These are phyloP conservation scores for Chaetomium strumarium DNA, from an alignment of 2,329 filamentous ascomycete genomes.

Conservation along the genomic window DNA sequence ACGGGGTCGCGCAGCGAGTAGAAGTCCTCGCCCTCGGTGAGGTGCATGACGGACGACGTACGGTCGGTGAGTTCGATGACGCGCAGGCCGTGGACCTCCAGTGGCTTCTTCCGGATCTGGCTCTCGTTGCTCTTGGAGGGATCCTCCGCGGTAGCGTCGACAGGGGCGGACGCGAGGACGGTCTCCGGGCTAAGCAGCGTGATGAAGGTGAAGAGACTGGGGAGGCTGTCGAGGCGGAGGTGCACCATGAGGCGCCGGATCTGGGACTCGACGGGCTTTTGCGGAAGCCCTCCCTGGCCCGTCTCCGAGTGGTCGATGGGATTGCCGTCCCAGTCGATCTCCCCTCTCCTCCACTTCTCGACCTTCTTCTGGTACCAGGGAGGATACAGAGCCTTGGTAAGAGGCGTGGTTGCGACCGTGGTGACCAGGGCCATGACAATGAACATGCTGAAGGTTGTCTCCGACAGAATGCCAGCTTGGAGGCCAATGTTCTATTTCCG, in stretches of 20 bases:
- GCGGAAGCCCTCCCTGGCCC: constrained; percentile 23
- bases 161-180: constrained; percentile 4
- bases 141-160: constrained; percentile 24
- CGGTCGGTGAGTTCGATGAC: constrained; percentile 83
- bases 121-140: constrained; percentile 14
- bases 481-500: constrained; percentile 64
- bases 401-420: constrained; percentile 75
- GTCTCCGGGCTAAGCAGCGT: constrained; percentile 57
- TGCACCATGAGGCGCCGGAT: constrained; percentile 69
- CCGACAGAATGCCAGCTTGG: constrained; percentile 74
- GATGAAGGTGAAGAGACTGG: constrained; percentile 76
- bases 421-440: constrained; percentile 89
- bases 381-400: constrained; percentile 70
- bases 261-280: constrained; percentile 32
- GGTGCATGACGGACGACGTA: constrained; percentile 91
- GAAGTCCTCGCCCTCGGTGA: constrained; percentile 73
- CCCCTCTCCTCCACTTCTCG: constrained; percentile 62
- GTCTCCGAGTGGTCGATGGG: constrained; percentile 32
- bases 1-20: constrained; percentile 67
- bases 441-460: constrained; percentile 84
- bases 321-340: constrained; percentile 75
- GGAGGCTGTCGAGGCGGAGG: constrained; percentile 77
- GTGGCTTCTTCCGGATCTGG: constrained; percentile 38
- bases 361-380: constrained; percentile 51
- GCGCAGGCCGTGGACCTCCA: constrained; percentile 65